Evolutionary conservation across 169 alveolate species (phyloP).

Genomic region (Plasmodium adleri): DNA sequence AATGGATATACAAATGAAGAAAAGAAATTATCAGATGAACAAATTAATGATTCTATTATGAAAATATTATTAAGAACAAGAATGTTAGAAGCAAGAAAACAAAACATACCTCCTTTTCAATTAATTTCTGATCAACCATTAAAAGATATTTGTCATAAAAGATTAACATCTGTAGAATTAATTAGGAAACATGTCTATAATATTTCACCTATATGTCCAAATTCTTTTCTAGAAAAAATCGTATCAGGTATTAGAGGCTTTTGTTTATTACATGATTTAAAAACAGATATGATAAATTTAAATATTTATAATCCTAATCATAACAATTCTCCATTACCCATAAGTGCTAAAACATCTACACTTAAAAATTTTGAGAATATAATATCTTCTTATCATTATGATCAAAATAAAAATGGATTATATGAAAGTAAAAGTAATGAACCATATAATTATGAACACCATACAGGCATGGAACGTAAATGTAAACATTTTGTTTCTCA

Average conservation of each 20-base stretch:
- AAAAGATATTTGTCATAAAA: conserved; percentile 67
- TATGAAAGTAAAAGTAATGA: not conserved
- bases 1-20: conserved; percentile 21
- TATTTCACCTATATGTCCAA: conserved; percentile 69
- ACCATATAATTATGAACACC: too few species aligned
- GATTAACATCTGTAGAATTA: conserved; percentile 48
- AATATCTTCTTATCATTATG: conserved; percentile 32
- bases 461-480: too few species aligned
- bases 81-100: conserved; percentile 75
- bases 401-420: not conserved
- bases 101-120: conserved; percentile 76
- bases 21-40: conserved; percentile 33
- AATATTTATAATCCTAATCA: conserved; percentile 6
- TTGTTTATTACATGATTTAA: conserved; percentile 63
- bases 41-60: conserved; percentile 66
- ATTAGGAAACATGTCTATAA: conserved; percentile 70
- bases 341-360: not conserved
- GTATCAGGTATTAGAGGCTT: conserved; percentile 67
- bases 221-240: conserved; percentile 49
- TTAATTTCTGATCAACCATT: conserved; percentile 71
- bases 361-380: conserved; percentile 13
- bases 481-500: too few species aligned
- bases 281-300: conserved; percentile 18
- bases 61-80: conserved; percentile 58
- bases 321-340: not conserved